Evolutionary conservation across 495 filamentous ascomycete species (phyloP).

Genomic region (Xeromyces bisporus): DNA sequence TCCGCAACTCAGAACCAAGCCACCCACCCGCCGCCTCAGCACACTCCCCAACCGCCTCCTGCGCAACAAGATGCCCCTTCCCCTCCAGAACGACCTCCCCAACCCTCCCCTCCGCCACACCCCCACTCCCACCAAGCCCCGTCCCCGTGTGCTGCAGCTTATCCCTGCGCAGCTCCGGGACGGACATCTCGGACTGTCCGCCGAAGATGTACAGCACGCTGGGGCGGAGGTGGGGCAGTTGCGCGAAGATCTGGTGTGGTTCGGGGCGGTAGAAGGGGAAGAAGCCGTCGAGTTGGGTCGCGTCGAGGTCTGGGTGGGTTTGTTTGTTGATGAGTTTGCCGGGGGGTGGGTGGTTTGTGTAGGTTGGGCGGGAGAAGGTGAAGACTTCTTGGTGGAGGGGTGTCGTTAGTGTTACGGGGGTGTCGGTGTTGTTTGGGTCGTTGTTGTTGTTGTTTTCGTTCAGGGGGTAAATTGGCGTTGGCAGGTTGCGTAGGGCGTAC

Average conservation of each 20-base stretch:
- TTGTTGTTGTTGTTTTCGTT: slow-evolving; percentile 9
- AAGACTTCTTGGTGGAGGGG: slow-evolving; percentile 46
- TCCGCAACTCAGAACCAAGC: slow-evolving; percentile 42
- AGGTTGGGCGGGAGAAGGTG: slow-evolving; percentile 40
- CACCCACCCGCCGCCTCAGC: slow-evolving; percentile 46
- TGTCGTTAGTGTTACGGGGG: slow-evolving; percentile 40
- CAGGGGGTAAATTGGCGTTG: slow-evolving; percentile 39
- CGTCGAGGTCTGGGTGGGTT: slow-evolving; percentile 32
- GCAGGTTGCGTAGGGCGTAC: slow-evolving; percentile 48
- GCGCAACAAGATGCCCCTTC: slow-evolving; percentile 67
- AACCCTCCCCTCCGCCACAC: slow-evolving; percentile 46
- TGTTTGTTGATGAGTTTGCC: slow-evolving; percentile 22
- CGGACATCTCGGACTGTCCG: slow-evolving; percentile 42
- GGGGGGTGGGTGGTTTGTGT: slow-evolving; percentile 19
- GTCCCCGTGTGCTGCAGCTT: slow-evolving; percentile 29
- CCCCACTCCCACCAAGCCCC: slow-evolving; percentile 34
- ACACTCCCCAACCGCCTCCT: slow-evolving; percentile 53
- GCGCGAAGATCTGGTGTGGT: slow-evolving; percentile 38
- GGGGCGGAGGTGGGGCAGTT: slow-evolving; percentile 54
- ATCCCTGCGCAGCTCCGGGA: slow-evolving; percentile 28
- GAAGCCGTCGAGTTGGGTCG: slow-evolving; percentile 14
- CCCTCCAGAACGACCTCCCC: slow-evolving; percentile 45
- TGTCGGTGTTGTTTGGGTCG: slow-evolving; percentile 11
- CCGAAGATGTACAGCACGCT: slow-evolving; percentile 76
- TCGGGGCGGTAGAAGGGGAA: slow-evolving; percentile 68